These are phyloP conservation scores for Erodium moschatum DNA, from an alignment of 441 rosid genomes.

Conservation along the genomic window DNA sequence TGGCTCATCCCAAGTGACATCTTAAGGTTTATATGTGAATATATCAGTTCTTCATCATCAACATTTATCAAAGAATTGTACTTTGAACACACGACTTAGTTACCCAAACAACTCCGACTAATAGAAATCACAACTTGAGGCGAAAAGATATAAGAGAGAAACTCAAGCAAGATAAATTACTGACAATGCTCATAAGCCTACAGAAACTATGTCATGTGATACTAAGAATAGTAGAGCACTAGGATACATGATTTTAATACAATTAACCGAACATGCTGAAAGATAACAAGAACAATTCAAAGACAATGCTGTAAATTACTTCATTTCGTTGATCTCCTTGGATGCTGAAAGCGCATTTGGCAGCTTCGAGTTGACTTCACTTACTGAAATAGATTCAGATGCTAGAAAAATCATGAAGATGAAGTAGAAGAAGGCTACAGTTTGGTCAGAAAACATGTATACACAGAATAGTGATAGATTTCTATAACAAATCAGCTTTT, in stretches of 20 bases:
- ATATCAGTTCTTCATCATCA: no score
- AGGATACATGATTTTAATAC: neutral
- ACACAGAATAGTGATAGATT: no score
- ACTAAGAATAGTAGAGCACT: neutral
- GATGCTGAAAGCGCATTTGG: slow-evolving; percentile 16
- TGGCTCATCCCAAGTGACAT: no score
- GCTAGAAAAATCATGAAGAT: neutral
- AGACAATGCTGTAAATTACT: slow-evolving; percentile 19
- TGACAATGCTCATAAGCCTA: no score
- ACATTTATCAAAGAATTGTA: no score
- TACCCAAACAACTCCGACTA: no score
- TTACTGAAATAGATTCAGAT: slow-evolving; percentile 19
- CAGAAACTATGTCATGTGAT: no score
- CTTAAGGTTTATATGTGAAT: no score
- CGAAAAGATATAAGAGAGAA: neutral
- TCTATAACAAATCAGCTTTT: no score
- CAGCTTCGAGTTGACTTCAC: slow-evolving; percentile 22
- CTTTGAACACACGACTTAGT: no score
- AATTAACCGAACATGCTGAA: neutral
- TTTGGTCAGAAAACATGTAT: neutral
- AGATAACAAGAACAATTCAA: neutral
- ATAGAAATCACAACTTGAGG: no score
- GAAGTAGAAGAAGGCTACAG: neutral
- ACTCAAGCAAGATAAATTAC: no score
- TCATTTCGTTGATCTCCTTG: slow-evolving; percentile 25